Base-by-base conservation (phyloP, 352 stramenopile species). In the Phytopythium litorale region DNA sequence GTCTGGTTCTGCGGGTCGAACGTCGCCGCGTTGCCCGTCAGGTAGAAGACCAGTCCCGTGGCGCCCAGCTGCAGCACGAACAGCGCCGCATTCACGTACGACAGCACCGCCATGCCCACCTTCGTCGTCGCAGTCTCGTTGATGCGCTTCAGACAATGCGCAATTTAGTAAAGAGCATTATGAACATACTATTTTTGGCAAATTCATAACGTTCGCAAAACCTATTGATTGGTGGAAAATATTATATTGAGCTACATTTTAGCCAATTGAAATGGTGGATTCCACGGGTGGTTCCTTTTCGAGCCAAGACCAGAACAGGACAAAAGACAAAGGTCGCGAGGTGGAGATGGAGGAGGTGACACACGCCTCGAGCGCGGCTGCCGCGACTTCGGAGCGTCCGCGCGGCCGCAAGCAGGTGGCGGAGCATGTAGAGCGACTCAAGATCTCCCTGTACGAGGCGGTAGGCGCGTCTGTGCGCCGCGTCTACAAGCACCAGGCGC, bases 71-170 rank as follows among this genome's bases (percentile, higher is more conserved):
- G 73, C 52, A 83, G 51, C 40, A 52, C 69, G 45, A 87, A 91
- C 55, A 86, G 75, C 30, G 60, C 67, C n/a, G 64, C 74, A 49
- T 91, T 91, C 4, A 84, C 46, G 66, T 66, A 79, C 46, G 81
- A 64, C 38, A 89, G 69, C 53, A 21, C 33, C 16, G 11, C 48
- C 13, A 37, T n/a, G 3, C 5, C 13, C 23, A 28, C 46, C 46
- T 15, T 15, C 45, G n/a, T 9, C 45, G 42, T 43, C 37, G 13
- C 37, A 43, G 5, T 37, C 5, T 37, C 33, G 9, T 11, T 37
- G 33, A 37, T 37, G 33, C 33, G 5, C 5, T 11, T 38, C 33
- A 38, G 33, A 38, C 1, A 38, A 38, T 38, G 33, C 33, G 25
- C 25, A 28, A 28, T 28, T 28, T 28, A 28, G 25, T 28, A 28